phyloP scores from a whole-genome alignment of 176 grass and related monocot species.

The Oropetium thomaeum region DNA sequence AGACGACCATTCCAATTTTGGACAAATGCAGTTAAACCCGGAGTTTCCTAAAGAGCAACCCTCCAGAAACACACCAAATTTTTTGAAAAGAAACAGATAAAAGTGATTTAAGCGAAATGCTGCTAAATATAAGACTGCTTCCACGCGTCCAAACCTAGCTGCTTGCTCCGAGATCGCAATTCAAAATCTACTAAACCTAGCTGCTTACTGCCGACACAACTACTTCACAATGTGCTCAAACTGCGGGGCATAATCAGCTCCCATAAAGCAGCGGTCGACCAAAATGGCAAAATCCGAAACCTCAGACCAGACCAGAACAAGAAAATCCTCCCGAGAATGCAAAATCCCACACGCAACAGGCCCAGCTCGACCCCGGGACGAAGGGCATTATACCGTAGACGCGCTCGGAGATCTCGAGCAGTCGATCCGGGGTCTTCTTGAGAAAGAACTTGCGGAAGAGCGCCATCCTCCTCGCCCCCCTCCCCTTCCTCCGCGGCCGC shows the following conservation, averaged over 20 bases:
- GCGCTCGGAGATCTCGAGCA: slow-evolving; percentile 95
- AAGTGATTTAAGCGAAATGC: slow-evolving; percentile 33
- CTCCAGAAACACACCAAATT: not conserved
- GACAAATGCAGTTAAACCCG: slow-evolving; percentile 22
- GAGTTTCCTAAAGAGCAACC: slow-evolving; percentile 2
- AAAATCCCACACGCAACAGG: slow-evolving; percentile 3
- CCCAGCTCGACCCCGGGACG: not conserved
- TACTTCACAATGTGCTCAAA: not conserved
- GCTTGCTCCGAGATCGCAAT: not conserved
- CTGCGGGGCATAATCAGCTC: slow-evolving; percentile 26
- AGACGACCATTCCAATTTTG: slow-evolving; percentile 12
- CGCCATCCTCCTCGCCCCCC: slow-evolving; percentile 60
- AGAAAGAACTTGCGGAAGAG: slow-evolving; percentile 96
- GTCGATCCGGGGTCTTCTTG: slow-evolving; percentile 90
- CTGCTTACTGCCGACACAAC: not conserved
- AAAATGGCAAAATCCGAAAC: slow-evolving; percentile 2
- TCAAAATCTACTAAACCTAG: slow-evolving; percentile 24
- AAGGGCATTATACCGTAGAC: slow-evolving; percentile 78
- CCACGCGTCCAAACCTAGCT: not conserved
- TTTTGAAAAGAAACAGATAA: not conserved
- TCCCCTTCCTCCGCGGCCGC: slow-evolving; percentile 21
- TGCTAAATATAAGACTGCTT: slow-evolving; percentile 32
- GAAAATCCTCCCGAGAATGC: not conserved
- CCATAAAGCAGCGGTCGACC: not conserved
- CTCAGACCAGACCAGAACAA: not conserved